A percentile compares a stretch with the other conserved stretches of the same genome.
Evolutionary conservation across 441 rosid genomes (phyloP).

Genomic region (Euphorbia neoarborescens): DNA sequence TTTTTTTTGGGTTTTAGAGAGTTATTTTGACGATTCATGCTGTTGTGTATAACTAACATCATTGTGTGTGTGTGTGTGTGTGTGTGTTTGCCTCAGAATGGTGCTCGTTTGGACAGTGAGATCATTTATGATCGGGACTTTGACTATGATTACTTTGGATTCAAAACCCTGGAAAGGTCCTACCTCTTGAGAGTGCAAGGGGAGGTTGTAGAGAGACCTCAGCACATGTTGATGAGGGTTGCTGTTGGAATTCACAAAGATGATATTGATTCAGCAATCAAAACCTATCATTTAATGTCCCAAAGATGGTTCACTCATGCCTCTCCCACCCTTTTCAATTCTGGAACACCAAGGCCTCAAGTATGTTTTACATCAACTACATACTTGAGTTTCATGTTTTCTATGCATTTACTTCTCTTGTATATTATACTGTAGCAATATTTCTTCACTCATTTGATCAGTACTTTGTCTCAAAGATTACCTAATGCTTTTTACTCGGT

Average conservation of each 20-base stretch:
- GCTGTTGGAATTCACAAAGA: conserved; percentile 83
- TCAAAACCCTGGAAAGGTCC: conserved; percentile 84
- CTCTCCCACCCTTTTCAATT: conserved; percentile 86
- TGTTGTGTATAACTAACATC: not conserved
- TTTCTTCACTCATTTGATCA: not conserved
- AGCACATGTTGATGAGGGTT: conserved; percentile 93
- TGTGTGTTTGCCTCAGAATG: conserved; percentile 46
- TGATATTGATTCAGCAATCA: conserved; percentile 62
- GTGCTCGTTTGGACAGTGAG: conserved; percentile 72
- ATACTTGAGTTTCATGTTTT: not conserved
- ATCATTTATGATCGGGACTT: conserved; percentile 85
- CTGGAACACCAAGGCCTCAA: conserved; percentile 84
- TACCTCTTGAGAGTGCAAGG: conserved; percentile 77
- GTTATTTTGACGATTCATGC: not conserved
- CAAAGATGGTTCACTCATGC: conserved; percentile 96
- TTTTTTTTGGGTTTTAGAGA: too few species aligned
- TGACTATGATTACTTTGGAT: conserved; percentile 87
- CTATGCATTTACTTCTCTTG: not conserved
- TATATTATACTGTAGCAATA: not conserved
- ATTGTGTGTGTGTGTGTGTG: not conserved
- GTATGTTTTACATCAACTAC: conserved; percentile 26
- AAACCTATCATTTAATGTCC: conserved; percentile 87
- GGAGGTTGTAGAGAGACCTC: conserved; percentile 83
- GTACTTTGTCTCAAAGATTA: not conserved
- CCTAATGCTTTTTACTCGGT: not conserved